A percentile compares a stretch with the other conserved stretches of the same genome.
These are phyloP conservation scores for Striga asiatica DNA, from an alignment of 257 asterid species.

Conservation along the genomic window DNA sequence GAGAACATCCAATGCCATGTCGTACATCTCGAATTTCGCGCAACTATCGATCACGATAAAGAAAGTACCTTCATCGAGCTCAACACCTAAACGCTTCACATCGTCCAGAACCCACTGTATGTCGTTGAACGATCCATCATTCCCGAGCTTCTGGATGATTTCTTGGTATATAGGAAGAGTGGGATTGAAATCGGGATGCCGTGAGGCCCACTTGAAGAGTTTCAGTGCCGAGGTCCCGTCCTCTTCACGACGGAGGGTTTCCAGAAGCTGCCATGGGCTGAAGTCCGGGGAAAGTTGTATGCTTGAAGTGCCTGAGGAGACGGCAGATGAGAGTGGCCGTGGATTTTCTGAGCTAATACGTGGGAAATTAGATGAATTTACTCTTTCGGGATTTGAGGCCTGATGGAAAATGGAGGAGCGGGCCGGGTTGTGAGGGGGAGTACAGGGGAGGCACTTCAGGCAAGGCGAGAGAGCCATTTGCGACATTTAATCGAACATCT, in stretches of 20 bases:
- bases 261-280: conserved; percentile 52
- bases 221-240: conserved; percentile 54
- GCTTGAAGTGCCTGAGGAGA: conserved; percentile 27
- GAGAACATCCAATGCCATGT: conserved; percentile 61
- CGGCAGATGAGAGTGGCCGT: conserved; percentile 24
- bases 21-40: conserved; percentile 50
- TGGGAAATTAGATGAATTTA: conserved; percentile 10
- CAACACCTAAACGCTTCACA: conserved; percentile 39
- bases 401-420: conserved; percentile 15
- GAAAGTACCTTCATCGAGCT: conserved; percentile 46
- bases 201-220: conserved; percentile 61
- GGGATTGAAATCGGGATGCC: conserved; percentile 65
- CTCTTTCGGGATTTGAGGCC: conserved; percentile 22
- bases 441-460: conserved; percentile 43
- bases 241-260: conserved; percentile 44
- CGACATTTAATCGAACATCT: conserved; percentile 48
- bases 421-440: conserved; percentile 21
- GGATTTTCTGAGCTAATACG: conserved; percentile 11
- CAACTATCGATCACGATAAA: conserved; percentile 52
- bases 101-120: conserved; percentile 45
- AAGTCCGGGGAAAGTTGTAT: conserved; percentile 41
- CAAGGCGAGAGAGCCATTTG: conserved; percentile 64
- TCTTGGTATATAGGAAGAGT: conserved; percentile 51
- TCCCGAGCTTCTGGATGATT: conserved; percentile 55
- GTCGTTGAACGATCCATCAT: conserved; percentile 50